Conservation (phyloP, 306 rosid genomes). For the Medicago ruthenica region DNA sequence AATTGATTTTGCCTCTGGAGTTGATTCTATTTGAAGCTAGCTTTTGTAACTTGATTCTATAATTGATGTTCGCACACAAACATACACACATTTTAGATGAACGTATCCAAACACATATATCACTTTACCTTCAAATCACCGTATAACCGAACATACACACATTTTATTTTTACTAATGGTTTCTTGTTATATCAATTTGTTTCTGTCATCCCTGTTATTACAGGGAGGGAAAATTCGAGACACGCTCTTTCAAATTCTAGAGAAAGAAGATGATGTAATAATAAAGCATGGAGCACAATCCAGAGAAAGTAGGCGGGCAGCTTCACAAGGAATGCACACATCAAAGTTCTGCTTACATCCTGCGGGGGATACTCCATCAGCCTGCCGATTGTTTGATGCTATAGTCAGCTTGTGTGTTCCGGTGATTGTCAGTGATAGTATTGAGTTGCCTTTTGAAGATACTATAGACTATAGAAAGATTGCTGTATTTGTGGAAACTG, state of each 20-base stretch:
- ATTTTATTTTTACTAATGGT: background rate
- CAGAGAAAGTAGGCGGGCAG: slow-evolving; percentile 87
- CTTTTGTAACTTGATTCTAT: too few relatives aligned
- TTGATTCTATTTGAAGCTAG: too few relatives aligned
- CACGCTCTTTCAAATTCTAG: slow-evolving; percentile 77
- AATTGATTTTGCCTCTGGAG: too few relatives aligned
- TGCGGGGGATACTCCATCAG: slow-evolving; percentile 99
- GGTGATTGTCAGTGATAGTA: slow-evolving; percentile 78
- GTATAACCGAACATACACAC: too few relatives aligned
- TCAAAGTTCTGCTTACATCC: slow-evolving; percentile 95
- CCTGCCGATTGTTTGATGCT: slow-evolving; percentile 94
- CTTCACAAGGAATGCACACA: slow-evolving; percentile 92
- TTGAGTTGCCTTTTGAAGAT: slow-evolving; percentile 95
- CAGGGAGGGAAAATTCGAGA: slow-evolving; percentile 97
- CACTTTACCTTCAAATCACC: too few relatives aligned
- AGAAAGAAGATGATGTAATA: slow-evolving; percentile 69
- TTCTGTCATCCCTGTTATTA: slow-evolving; percentile 13
- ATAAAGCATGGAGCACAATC: slow-evolving; percentile 95
- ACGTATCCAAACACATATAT: too few relatives aligned
- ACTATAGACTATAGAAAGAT: slow-evolving; percentile 82
- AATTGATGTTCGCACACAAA: too few relatives aligned
- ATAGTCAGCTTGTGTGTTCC: slow-evolving; percentile 94
- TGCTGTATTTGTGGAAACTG: slow-evolving; percentile 79
- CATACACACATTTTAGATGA: too few relatives aligned
- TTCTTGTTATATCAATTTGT: slow-evolving; percentile 30